Conservation (phyloP, 2,329 filamentous ascomycete genomes). For the Sporothrix dimorphospora region DNA sequence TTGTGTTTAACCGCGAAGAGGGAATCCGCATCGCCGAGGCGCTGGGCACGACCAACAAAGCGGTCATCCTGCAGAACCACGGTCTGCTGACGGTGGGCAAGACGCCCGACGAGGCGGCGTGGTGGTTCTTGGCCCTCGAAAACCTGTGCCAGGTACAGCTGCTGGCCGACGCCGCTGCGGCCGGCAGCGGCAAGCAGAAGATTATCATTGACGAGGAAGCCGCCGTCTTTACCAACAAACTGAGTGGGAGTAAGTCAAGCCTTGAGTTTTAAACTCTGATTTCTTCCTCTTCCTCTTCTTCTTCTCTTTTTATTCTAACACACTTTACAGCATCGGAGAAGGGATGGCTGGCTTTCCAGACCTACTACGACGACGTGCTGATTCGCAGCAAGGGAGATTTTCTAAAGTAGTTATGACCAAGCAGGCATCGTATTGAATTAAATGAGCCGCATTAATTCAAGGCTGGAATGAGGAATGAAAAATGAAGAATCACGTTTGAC, state of each 20-base stretch:
- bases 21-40: slow-evolving; percentile 65
- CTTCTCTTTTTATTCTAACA: neutral
- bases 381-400: slow-evolving; percentile 20
- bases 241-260: neutral
- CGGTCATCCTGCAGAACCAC: slow-evolving; percentile 69
- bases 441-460: too few species aligned
- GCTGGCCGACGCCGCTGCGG: slow-evolving; percentile 37
- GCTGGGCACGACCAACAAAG: slow-evolving; percentile 62
- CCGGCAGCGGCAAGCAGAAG: slow-evolving; percentile 23
- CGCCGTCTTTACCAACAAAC: slow-evolving; percentile 29
- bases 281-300: neutral
- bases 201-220: slow-evolving; percentile 43
- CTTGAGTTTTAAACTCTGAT: too few species aligned
- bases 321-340: slow-evolving; percentile 9
- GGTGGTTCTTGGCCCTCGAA: slow-evolving; percentile 69
- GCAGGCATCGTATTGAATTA: neutral
- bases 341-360: slow-evolving; percentile 20
- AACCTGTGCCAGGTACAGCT: slow-evolving; percentile 69
- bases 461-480: too few species aligned
- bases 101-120: slow-evolving; percentile 74
- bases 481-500: too few species aligned
- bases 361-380: slow-evolving; percentile 16
- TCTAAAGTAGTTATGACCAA: neutral
- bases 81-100: slow-evolving; percentile 69
- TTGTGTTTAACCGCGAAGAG: slow-evolving; percentile 63